Base-by-base conservation (phyloP, 2,329 filamentous ascomycete species). In the Ambrosiella xylebori region DNA sequence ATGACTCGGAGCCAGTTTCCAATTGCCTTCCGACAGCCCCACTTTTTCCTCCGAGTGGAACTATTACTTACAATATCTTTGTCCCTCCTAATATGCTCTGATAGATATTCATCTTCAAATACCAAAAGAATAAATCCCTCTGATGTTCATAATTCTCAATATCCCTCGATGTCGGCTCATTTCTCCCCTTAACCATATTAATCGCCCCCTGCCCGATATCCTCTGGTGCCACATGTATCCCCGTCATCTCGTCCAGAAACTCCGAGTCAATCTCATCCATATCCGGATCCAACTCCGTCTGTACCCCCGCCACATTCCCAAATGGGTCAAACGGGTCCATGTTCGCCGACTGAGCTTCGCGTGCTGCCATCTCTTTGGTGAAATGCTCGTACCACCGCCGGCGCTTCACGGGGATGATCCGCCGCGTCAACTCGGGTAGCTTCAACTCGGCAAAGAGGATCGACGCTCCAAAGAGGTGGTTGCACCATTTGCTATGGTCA, bases 401-500 rank as follows among this genome's bases (percentile, higher is more conserved):
- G 27, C 67, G 75, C 71, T 76, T 86, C 61, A 85, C 72, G 0
- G 78, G 75, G 61, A 90, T 78, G 60, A 88, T 82, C 57, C 82
- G 77, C 59, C 79, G 79, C 0, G 86, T 87, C 73, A 90, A 84
- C 1, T 80, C 76, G 8, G 77, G 76, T 61, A 89, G 86, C 54
- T 93, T 85, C 47, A 94, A 85, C 66, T 97, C 90, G 56, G 80
- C 79, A 35, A 97, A 76, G 37, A 97, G 76, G 62, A 90, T 85
- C 45, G 85, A 82, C 8, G 88, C 87, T 11, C 93, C 93, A 53
- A 87, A 81, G 41, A 97, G 74, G 70, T 97, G 93, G 61, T 86
- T 91, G 65, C 87, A 93, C 93, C 93, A 98, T 68, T 95, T 95
- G 58, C 85, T 82, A 65, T 97, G 91, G 63, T 98, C 91, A 19